Evolutionary conservation across 2,329 filamentous ascomycete genomes (phyloP).

Genomic region (Trichoderma atroviride): DNA sequence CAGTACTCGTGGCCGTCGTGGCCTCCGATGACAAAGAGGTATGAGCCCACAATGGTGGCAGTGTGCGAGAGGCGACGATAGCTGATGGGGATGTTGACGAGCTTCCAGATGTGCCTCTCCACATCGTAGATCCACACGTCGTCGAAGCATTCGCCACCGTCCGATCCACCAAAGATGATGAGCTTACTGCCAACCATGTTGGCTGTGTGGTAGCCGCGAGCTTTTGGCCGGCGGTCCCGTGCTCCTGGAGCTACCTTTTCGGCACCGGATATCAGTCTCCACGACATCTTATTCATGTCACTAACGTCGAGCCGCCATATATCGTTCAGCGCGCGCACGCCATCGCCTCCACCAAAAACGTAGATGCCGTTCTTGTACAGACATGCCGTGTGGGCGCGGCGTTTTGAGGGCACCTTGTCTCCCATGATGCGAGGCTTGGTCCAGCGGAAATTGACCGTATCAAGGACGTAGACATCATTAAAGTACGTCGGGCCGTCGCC

Average conservation of each 20-base stretch:
- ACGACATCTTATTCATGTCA: constrained; percentile 68
- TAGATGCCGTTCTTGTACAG: constrained; percentile 72
- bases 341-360: constrained; percentile 72
- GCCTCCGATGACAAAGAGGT: constrained; percentile 70
- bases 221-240: constrained; percentile 57
- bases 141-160: constrained; percentile 72
- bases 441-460: constrained; percentile 71
- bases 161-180: constrained; percentile 70
- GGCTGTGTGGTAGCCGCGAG: constrained; percentile 70
- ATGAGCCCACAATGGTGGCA: constrained; percentile 69
- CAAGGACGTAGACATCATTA: constrained; percentile 72
- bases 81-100: constrained; percentile 61
- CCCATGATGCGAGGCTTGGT: constrained; percentile 62
- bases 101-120: constrained; percentile 61
- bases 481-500: constrained; percentile 72
- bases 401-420: constrained; percentile 60
- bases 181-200: constrained; percentile 74
- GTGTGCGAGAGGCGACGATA: constrained; percentile 69
- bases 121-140: constrained; percentile 76
- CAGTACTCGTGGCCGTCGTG: constrained; percentile 72
- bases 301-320: constrained; percentile 72
- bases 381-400: constrained; percentile 70
- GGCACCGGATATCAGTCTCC: constrained; percentile 63
- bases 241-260: constrained; percentile 38
- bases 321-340: constrained; percentile 70